Base-by-base conservation (phyloP, 2,329 filamentous ascomycete genomes). In the Monilinia aucupariae region DNA sequence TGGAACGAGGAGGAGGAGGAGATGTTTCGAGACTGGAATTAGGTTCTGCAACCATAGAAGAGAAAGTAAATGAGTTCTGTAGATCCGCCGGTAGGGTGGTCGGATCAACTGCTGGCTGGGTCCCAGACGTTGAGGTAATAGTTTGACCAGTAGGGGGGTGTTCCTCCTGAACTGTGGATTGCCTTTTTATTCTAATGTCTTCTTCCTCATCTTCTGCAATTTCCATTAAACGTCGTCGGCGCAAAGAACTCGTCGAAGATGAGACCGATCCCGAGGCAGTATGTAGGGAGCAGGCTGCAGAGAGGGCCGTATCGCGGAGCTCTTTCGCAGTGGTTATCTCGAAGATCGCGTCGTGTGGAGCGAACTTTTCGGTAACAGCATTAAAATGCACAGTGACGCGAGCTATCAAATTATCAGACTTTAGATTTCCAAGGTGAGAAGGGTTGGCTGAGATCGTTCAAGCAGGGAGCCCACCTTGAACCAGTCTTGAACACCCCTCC, bases 151-250 rank as follows among this genome's bases (percentile, higher is more conserved):
- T 72, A 15, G 67, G 60, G 52, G 71, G 66, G 27, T 64, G 68
- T 69, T 83, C 76, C 71, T 82, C 79, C 25, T 78, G 76, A 8
- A 81, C 78, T 9, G 82, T 75, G 2, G 82, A 85, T 70, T 86
- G 80, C 61, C 84, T 79, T 71, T 86, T 87, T 34, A 84, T 79
- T 67, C 83, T 76, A 64, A 81, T 78, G 64, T 79, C 77, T 61
- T 87, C 85, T 71, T 96, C 70, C 61, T 88, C 90, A 77, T 94
- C 90, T 76, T 97, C 94, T n/a, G 89, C 87, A 74, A 97, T 97
- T 77, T 96, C 93, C 78, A 93, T 88, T 70, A 97, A 79, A 68
- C 90, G 87, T 70, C 88, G 85, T 72, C 87, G 83, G 64, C 89
- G 85, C 68, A 92, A 79, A 6, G 91, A 96, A 73, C 89, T 92